A percentile compares a stretch with the other conserved stretches of the same genome.
These are phyloP conservation scores for Tilletia indica DNA, from an alignment of 1,284 basidiomycete genomes.

Conservation along the genomic window DNA sequence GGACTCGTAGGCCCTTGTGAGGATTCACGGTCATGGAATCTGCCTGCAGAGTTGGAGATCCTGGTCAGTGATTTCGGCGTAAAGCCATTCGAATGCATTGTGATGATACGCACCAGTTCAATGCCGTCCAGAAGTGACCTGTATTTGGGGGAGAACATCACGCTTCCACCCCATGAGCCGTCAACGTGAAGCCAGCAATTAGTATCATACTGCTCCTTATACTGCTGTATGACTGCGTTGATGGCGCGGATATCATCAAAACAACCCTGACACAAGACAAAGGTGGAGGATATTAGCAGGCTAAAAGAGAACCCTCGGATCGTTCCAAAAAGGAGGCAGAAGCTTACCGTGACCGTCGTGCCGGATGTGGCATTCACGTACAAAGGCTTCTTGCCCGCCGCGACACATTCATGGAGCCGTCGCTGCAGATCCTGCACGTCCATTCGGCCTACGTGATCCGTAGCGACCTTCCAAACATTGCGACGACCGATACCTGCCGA, in stretches of 20 bases:
- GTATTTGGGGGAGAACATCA: slow-evolving; percentile 50
- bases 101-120: slow-evolving; percentile 9
- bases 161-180: slow-evolving; percentile 57
- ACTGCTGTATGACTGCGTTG: not conserved
- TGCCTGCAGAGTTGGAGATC: slow-evolving; percentile 29
- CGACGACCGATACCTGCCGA: slow-evolving; percentile 56
- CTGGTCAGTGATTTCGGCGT: not conserved
- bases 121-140: slow-evolving; percentile 48
- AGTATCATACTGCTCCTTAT: not conserved
- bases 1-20: slow-evolving; percentile 58
- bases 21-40: slow-evolving; percentile 58
- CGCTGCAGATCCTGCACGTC: slow-evolving; percentile 33
- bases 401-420: slow-evolving; percentile 14
- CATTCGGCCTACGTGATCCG: slow-evolving; percentile 48
- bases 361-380: slow-evolving; percentile 59
- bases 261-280: not conserved
- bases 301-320: slow-evolving; percentile 25
- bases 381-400: slow-evolving; percentile 48
- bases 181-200: slow-evolving; percentile 58
- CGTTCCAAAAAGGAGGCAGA: slow-evolving; percentile 44
- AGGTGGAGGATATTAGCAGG: not conserved
- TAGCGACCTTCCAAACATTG: slow-evolving; percentile 53
- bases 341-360: slow-evolving; percentile 51
- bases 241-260: slow-evolving; percentile 8
- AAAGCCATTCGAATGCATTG: not conserved